Evolutionary conservation across 1,284 basidiomycete genomes (phyloP).

Genomic region (Sutorius eximius): DNA sequence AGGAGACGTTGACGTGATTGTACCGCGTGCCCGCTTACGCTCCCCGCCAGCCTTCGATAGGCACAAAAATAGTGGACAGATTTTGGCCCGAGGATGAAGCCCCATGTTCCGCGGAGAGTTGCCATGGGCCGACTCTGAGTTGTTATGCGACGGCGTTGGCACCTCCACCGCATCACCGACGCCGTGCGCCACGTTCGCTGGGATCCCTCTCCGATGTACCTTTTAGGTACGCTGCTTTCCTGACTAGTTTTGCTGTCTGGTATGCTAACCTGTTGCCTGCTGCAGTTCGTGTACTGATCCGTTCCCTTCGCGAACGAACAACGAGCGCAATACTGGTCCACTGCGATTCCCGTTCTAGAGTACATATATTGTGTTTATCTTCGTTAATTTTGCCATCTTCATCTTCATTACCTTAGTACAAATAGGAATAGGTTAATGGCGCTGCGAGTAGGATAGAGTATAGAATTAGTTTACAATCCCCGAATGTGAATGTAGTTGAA

Average conservation of each 20-base stretch:
- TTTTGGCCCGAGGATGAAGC: conserved; percentile 36
- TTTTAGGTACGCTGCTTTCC: conserved; percentile 17
- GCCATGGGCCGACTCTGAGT: not conserved
- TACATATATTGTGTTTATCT: conserved; percentile 11
- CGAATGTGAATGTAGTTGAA: conserved; percentile 1
- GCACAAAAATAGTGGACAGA: conserved; percentile 30
- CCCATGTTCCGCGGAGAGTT: conserved; percentile 21
- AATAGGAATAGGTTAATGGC: conserved; percentile 20
- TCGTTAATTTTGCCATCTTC: not conserved
- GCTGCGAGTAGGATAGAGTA: conserved; percentile 7
- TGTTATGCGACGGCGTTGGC: conserved; percentile 23
- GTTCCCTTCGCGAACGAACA: conserved; percentile 13
- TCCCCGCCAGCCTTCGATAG: conserved; percentile 25
- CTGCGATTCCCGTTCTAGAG: conserved; percentile 29
- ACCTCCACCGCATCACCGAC: conserved; percentile 32
- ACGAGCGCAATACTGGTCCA: conserved; percentile 12
- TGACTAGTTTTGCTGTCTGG: not conserved
- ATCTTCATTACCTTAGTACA: conserved; percentile 7
- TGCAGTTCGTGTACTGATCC: conserved; percentile 16
- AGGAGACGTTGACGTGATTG: conserved; percentile 12
- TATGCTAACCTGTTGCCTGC: conserved; percentile 1
- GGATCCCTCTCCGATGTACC: conserved; percentile 13
- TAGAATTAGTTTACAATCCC: conserved; percentile 19
- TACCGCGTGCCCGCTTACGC: not conserved
- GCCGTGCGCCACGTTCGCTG: conserved; percentile 19